Percentiles rank a stretch among this genome's conserved stretches.
These are phyloP conservation scores for Alternaria angustiovoidea DNA, from an alignment of 2,329 filamentous ascomycete species.

Conservation along the genomic window DNA sequence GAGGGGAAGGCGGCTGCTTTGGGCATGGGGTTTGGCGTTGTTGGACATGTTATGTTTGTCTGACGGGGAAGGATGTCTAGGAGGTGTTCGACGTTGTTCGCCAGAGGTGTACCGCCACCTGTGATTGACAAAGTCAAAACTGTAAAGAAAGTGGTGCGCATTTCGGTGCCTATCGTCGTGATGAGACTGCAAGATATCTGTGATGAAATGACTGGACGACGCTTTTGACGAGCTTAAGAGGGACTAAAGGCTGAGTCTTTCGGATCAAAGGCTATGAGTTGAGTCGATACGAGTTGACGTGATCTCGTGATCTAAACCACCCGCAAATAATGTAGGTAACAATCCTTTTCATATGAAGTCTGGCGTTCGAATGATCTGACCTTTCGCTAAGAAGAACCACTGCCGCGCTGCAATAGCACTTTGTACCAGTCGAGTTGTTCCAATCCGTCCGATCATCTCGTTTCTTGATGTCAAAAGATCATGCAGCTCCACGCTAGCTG, in stretches of 20 bases:
- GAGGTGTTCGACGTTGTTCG: constrained; percentile 5
- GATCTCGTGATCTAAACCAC: not conserved
- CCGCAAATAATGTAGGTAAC: not conserved
- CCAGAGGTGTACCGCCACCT: constrained; percentile 19
- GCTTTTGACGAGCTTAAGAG: not conserved
- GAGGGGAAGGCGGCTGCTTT: constrained; percentile 32
- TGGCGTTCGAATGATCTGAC: fast-evolving
- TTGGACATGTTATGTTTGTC: constrained; percentile 35
- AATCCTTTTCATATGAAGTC: not conserved
- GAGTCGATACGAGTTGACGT: not conserved
- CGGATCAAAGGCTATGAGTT: not conserved
- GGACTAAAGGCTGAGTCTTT: not conserved
- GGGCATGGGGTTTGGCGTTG: constrained; percentile 38
- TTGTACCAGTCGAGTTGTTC: not conserved
- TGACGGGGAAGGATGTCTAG: constrained; percentile 28
- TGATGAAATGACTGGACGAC: not conserved
- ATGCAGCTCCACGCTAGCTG: not conserved
- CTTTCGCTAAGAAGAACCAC: not conserved
- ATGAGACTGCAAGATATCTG: not conserved
- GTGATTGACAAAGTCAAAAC: constrained; percentile 14
- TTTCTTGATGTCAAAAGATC: not conserved
- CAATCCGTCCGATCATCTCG: not conserved
- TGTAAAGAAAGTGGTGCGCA: constrained; percentile 20
- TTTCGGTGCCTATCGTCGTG: not conserved
- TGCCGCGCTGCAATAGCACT: not conserved